Percentiles rank a stretch among this genome's conserved stretches.
Evolutionary conservation across 139 green algal species (phyloP).

Genomic region (Volvox africanus): DNA sequence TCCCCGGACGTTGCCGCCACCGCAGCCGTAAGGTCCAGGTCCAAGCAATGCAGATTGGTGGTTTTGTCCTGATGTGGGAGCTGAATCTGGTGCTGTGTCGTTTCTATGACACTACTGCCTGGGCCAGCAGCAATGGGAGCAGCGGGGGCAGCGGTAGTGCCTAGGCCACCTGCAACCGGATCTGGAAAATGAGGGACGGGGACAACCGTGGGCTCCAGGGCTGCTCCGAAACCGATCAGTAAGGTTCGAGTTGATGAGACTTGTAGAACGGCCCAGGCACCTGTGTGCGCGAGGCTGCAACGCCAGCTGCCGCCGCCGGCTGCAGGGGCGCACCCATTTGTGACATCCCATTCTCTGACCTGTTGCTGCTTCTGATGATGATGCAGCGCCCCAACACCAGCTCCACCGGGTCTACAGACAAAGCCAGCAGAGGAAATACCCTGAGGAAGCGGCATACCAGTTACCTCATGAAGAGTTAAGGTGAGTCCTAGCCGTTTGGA

Average conservation of each 20-base stretch:
- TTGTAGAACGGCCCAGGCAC: slow-evolving; percentile 11
- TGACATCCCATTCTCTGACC: no score
- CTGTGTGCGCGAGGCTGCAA: neutral
- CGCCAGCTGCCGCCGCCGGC: no score
- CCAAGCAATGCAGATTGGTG: neutral
- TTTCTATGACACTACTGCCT: neutral
- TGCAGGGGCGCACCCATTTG: neutral
- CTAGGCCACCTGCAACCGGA: no score
- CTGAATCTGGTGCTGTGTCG: neutral
- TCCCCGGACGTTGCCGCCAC: neutral
- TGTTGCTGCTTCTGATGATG: no score
- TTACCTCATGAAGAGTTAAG: neutral
- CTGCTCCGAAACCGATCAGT: slow-evolving; percentile 18
- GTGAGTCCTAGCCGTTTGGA: neutral
- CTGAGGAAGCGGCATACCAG: neutral
- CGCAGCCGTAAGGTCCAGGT: neutral
- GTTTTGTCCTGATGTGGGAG: neutral
- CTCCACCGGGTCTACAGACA: no score
- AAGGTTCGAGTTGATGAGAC: neutral
- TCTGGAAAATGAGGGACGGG: neutral
- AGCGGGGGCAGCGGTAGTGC: neutral
- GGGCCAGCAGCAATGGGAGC: neutral
- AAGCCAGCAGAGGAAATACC: no score
- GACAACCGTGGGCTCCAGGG: neutral
- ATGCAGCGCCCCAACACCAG: no score